A percentile compares a stretch with the other conserved stretches of the same genome.
These are phyloP conservation scores for Yamadazyma dendronema DNA, from an alignment of 1,139 yeast genomes.

Conservation along the genomic window DNA sequence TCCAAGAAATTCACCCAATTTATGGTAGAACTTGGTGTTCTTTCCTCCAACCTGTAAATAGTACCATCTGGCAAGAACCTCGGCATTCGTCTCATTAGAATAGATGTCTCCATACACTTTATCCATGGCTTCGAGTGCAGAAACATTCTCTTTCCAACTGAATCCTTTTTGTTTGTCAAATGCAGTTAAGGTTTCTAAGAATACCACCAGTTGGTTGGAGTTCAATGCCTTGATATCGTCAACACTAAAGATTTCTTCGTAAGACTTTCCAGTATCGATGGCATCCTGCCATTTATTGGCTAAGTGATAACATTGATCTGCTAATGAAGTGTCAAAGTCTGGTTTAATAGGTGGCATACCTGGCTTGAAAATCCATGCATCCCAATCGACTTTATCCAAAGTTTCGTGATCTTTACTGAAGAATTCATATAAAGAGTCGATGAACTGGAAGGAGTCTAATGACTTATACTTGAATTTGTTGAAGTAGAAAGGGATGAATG, in stretches of 20 bases:
- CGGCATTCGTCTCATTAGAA: constrained; percentile 64
- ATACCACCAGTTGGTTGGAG: constrained; percentile 76
- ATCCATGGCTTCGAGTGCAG: constrained; percentile 43
- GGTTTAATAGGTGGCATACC: constrained; percentile 87
- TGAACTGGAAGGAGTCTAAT: constrained; percentile 77
- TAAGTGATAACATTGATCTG: constrained; percentile 65
- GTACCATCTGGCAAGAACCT: constrained; percentile 78
- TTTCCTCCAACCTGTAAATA: constrained; percentile 56
- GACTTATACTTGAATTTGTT: constrained; percentile 64
- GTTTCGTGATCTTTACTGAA: constrained; percentile 47
- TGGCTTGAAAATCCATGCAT: constrained; percentile 73
- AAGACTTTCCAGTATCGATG: constrained; percentile 16
- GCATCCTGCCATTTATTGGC: constrained; percentile 63
- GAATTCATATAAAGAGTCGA: constrained; percentile 69
- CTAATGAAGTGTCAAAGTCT: constrained; percentile 72
- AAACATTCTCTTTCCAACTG: constrained; percentile 36
- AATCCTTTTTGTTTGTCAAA: constrained; percentile 31
- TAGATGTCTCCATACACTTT: constrained; percentile 42
- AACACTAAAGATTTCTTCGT: constrained; percentile 20
- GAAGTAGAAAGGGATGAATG: constrained; percentile 78
- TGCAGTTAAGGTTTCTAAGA: constrained; percentile 61
- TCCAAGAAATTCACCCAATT: constrained; percentile 78
- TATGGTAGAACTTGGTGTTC: constrained; percentile 40
- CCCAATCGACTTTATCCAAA: constrained; percentile 77
- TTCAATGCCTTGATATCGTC: constrained; percentile 56